Evolutionary conservation across 1,284 basidiomycete genomes (phyloP), one percentile per base, ranked within the genome.

Genomic region (Wolfiporia cocos): DNA sequence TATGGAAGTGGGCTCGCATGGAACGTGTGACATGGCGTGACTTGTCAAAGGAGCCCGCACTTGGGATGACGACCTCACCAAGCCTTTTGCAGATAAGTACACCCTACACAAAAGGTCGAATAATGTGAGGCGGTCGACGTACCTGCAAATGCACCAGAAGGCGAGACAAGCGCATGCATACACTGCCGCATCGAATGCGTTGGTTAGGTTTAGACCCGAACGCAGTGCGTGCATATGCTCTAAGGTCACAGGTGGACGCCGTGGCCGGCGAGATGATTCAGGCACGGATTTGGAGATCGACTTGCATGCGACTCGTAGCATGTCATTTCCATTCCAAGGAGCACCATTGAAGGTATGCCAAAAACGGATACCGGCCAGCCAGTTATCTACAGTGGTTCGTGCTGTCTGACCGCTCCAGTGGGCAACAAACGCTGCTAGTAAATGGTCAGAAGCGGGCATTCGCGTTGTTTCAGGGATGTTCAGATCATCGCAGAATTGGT

Each of bases 191-290:
- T 60, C 52, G 6, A 51, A 46, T 0, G 61, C 37, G 34, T 49
- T 47, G 0, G 48, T 39, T 0, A 62, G 39, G 26, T 66, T 51
- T 0, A 68, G 55, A 4, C 41, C 41, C 0, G 37, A 3, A 3
- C 32, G 38, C 0, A 68, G 50, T 1, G 52, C 48, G 15, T 47
- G 21, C 26, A 69, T 39, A 31, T 65, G 61, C n/a, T 61, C 51
- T 2, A 61, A 46, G 5, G 64, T 62, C 1, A 67, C 58, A 0
- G 59, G 65, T 0, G 57, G 48, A 0, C 57, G 42, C 28, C 57
- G 54, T 4, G 55, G 35, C 1, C 44, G 11, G 7, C 17, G 11
- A 18, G 32, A 24, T 3, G 34, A 5, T 10, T 55, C 28, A 1
- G 62, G 60, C 0, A 48, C 49, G 9, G 62, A 22, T 20, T 62